These are phyloP conservation scores for Botrytis fabae DNA, from an alignment of 2,329 filamentous ascomycete species.

Conservation along the genomic window DNA sequence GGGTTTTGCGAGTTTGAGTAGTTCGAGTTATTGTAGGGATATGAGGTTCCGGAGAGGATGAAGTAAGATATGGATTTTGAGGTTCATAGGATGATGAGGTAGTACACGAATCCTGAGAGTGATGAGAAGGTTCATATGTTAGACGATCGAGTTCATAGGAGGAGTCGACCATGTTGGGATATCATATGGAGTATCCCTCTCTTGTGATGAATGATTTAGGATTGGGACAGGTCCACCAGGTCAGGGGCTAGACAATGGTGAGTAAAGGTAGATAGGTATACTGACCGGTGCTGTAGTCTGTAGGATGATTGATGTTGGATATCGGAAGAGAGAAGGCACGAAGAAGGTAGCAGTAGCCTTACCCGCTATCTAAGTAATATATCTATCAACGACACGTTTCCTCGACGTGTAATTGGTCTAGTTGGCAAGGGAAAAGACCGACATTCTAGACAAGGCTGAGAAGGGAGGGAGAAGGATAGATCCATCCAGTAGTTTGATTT, in stretches of 20 bases:
- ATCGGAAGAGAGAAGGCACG: background rate
- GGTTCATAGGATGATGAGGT: background rate
- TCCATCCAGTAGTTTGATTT: background rate
- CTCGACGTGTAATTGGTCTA: background rate
- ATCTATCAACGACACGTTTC: background rate
- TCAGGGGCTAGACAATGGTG: background rate
- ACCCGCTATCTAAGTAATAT: background rate
- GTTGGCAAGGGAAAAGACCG: background rate
- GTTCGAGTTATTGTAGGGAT: background rate
- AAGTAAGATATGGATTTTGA: background rate
- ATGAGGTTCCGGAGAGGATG: slow-evolving; percentile 9
- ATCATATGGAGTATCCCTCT: background rate
- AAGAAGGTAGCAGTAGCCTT: background rate
- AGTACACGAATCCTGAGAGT: background rate
- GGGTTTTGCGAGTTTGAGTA: slow-evolving; percentile 47
- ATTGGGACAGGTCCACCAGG: background rate
- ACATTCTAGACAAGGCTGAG: background rate
- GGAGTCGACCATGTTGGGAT: background rate
- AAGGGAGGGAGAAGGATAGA: background rate
- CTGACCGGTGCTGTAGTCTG: background rate
- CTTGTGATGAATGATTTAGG: background rate
- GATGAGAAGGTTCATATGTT: background rate
- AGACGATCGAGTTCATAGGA: slow-evolving; percentile 3
- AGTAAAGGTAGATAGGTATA: background rate
- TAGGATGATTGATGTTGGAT: background rate